Base-by-base conservation (phyloP, 1,284 basidiomycete genomes). In the Moesziomyces sp. region DNA sequence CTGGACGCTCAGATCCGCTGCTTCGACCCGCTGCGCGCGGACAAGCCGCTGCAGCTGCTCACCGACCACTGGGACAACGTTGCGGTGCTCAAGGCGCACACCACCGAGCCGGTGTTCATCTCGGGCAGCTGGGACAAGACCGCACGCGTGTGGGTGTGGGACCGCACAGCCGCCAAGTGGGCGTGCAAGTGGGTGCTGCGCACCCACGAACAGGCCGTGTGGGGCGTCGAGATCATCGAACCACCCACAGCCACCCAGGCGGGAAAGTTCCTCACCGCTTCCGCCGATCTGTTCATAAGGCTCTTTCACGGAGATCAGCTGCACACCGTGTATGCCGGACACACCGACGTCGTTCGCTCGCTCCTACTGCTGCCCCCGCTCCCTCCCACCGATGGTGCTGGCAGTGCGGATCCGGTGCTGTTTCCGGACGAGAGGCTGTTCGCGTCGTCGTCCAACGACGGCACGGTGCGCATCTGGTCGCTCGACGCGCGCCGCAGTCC, bases 61-160 rank as follows among this genome's bases (percentile, higher is more conserved):
- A 55, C 60, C n/a, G 74, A 76, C 2, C 74, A 76, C 34, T 72
- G 60, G 65, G 74, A 76, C 55, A 76, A 76, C 46, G 42, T 76
- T n/a, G 73, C 69, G 2, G 64, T 73, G n/a, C 24, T 76, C 52
- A 35, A 55, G 14, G 26, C 58, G 5, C 28, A 19, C n/a, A 30
- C 52, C 24, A 1, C 40, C 11, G 14, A 45, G 44, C 46, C 65
- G 3, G 30, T 55, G 21, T 65, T 77, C 11, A 70, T 75, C 24
- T 75, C 72, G 13, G 75, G 53, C 0, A 76, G 73, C 18, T 77
- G 75, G 75, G 75, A 77, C 58, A 64, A 56, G 43, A 77, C 72
- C 1, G 69, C 68, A 1, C 44, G 72, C 6, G 64, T 72, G 18
- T 77, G 65, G 65, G 24, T 46, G 2, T 58, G 55, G 60, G 56